Evolutionary conservation across 2,329 filamentous ascomycete genomes (phyloP).

Genomic region (Aspergillus sp.): DNA sequence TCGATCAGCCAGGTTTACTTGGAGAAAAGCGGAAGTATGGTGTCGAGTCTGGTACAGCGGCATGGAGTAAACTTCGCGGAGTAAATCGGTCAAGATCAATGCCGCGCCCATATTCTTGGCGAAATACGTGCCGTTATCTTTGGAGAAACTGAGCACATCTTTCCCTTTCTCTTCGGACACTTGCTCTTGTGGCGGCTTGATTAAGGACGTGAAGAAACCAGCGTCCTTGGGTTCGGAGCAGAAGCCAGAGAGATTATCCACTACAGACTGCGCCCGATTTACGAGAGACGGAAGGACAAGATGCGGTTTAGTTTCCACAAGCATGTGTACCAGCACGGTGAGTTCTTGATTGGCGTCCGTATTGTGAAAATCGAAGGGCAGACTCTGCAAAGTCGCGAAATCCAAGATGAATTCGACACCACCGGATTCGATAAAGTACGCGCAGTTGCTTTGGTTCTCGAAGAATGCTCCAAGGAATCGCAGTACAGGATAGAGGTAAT

Average conservation of each 20-base stretch:
- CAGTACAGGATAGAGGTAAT: conserved; percentile 68
- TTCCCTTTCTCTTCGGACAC: conserved; percentile 13
- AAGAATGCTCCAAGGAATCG: conserved; percentile 75
- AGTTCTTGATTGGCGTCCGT: conserved; percentile 62
- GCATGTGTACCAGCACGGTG: conserved; percentile 64
- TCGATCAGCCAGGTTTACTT: conserved; percentile 77
- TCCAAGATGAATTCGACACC: conserved; percentile 80
- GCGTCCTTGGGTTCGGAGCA: conserved; percentile 45
- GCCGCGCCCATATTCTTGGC: conserved; percentile 72
- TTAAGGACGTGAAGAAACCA: conserved; percentile 66
- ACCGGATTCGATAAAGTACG: conserved; percentile 67
- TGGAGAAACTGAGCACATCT: conserved; percentile 29
- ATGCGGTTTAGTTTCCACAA: conserved; percentile 74
- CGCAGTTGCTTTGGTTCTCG: conserved; percentile 64
- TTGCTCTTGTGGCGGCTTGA: conserved; percentile 25
- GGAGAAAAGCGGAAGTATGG: conserved; percentile 59
- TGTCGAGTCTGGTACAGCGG: conserved; percentile 58
- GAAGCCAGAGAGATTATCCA: conserved; percentile 63
- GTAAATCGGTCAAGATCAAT: conserved; percentile 67
- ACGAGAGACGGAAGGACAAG: conserved; percentile 76
- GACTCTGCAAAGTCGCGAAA: conserved; percentile 71
- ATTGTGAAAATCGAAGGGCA: conserved; percentile 67
- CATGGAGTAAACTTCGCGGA: conserved; percentile 65
- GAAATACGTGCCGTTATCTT: conserved; percentile 62
- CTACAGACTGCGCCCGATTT: conserved; percentile 61